Evolutionary conservation across 768 basidiomycete species (phyloP).

Genomic region (Inosperma sp.): DNA sequence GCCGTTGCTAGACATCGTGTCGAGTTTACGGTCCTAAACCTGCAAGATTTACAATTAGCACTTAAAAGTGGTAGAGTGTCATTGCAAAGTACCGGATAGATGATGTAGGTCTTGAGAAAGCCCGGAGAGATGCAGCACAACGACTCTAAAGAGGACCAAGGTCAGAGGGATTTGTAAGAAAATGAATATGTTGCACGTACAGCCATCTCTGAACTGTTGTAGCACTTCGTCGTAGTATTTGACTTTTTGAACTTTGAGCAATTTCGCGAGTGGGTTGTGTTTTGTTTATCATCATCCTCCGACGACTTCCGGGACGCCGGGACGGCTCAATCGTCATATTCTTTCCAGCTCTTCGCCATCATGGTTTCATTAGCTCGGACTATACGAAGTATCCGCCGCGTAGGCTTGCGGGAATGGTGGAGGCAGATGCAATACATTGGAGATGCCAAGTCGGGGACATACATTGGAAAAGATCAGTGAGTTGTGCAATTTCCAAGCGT

Average conservation of each 20-base stretch:
- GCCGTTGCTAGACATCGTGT: slow-evolving; percentile 59
- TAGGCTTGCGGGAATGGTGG: slow-evolving; percentile 85
- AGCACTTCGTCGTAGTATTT: slow-evolving; percentile 21
- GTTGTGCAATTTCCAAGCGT: slow-evolving; percentile 32
- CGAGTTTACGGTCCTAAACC: slow-evolving; percentile 28
- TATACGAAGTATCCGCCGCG: slow-evolving; percentile 67
- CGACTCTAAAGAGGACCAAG: slow-evolving; percentile 34
- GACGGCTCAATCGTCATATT: neutral
- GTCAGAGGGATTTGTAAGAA: neutral
- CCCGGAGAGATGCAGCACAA: slow-evolving; percentile 39
- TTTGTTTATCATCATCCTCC: slow-evolving; percentile 25
- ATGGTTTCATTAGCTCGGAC: slow-evolving; percentile 77
- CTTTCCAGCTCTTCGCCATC: slow-evolving; percentile 10
- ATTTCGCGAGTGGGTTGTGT: slow-evolving; percentile 36
- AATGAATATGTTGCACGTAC: slow-evolving; percentile 28
- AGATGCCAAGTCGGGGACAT: slow-evolving; percentile 83
- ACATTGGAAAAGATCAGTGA: slow-evolving; percentile 78
- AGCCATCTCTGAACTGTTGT: slow-evolving; percentile 40
- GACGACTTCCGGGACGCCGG: neutral
- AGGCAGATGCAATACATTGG: slow-evolving; percentile 90
- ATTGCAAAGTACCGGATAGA: slow-evolving; percentile 31
- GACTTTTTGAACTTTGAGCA: slow-evolving; percentile 21
- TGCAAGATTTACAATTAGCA: slow-evolving; percentile 30
- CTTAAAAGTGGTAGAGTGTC: slow-evolving; percentile 7
- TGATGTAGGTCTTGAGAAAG: slow-evolving; percentile 37